phyloP scores from a whole-genome alignment of 1,284 basidiomycete genomes.

The Wallemia ichthyophaga region DNA sequence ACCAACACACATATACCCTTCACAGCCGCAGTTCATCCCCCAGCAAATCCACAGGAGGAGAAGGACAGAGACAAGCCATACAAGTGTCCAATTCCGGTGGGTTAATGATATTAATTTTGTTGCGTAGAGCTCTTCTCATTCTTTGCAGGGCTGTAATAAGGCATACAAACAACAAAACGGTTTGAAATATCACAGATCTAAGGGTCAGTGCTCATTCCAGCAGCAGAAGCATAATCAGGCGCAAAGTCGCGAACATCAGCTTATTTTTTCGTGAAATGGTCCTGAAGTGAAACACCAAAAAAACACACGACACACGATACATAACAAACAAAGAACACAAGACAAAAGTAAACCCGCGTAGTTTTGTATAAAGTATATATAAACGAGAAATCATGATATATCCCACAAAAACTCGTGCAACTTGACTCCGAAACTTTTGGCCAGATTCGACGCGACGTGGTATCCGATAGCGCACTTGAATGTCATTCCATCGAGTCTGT shows the following conservation, averaged over 20 bases:
- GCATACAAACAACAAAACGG: conserved; percentile 1
- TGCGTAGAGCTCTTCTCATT: background rate
- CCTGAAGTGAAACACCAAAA: no score
- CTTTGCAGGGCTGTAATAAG: background rate
- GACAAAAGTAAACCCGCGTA: no score
- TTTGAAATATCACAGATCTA: background rate
- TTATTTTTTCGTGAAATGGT: no score
- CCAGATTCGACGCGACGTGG: background rate
- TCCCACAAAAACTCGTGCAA: background rate
- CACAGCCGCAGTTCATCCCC: background rate
- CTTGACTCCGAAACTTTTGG: background rate
- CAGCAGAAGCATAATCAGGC: background rate
- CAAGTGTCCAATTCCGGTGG: background rate
- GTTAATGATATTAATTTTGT: background rate
- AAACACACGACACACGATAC: no score
- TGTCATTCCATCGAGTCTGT: background rate
- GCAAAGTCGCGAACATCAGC: no score
- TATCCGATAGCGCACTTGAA: background rate
- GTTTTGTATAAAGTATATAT: no score
- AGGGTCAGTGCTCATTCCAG: background rate
- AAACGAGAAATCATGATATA: background rate
- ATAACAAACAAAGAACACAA: no score
- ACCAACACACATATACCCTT: background rate
- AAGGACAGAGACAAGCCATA: background rate
- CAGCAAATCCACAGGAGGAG: background rate